Evolutionary conservation across 805 yeast genomes (phyloP), one percentile per base, ranked within the genome.

Genomic region (Kazachstania martiniae): DNA sequence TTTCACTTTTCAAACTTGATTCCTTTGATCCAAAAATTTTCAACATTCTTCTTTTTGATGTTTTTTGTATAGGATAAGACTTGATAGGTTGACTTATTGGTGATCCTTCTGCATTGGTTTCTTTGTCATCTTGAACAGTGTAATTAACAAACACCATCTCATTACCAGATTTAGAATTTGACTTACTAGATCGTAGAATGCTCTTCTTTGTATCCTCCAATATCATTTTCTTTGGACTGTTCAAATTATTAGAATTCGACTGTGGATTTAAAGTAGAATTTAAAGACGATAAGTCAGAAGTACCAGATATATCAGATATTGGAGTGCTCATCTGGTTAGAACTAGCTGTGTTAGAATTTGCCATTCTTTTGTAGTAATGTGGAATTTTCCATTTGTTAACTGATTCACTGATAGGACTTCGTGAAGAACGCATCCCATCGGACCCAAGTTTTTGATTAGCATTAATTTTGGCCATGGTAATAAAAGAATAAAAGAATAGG

Each of bases 91-190:
- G 4, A 12, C 18, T 13, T 21, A 21, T 23, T n/a, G 30, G 27
- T 27, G 25, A 23, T 10, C 10, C 9, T 19, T 19, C 9, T 8
- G 10, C 21, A 19, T 10, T 19, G 7, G 21, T 8, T 8, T 8
- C 21, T 19, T 8, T 6, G 8, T 26, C 39, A 22, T 53, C 57
- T 27, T 53, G 56, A 7, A 54, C 58, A 13, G 58, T 53, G 31
- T 53, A 54, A 37, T 54, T 54, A 7, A 54, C 59, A 34, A 54
- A 54, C 5, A 52, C 57, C 56, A 54, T 52, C 18, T 46, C 50
- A 12, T 52, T 49, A 10, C 41, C 36, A 22, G 38, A 46, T 18
- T 43, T 46, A n/a, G 8, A 8, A 37, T 46, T 9, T 37, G 25
- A 14, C 39, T 40, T 10, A n/a, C n/a, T n/a, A n/a, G n/a, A n/a